Percentiles rank a stretch among this genome's conserved stretches.
Evolutionary conservation across 495 filamentous ascomycete species (phyloP).

Genomic region (Cudoniella acicularis): DNA sequence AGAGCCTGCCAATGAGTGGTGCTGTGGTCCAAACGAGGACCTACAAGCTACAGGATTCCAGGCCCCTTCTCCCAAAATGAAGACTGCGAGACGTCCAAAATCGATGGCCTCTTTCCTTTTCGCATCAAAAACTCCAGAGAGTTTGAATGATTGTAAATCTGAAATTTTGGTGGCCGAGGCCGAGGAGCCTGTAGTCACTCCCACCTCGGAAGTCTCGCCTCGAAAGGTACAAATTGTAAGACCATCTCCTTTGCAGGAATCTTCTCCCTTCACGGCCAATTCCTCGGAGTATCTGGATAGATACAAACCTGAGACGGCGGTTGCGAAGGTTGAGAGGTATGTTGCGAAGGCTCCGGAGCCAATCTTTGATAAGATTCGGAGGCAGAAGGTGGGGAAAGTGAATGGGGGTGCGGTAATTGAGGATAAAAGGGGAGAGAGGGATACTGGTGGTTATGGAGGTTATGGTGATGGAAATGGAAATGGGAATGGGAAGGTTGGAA

Average conservation of each 20-base stretch:
- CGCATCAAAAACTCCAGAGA: too few relatives aligned
- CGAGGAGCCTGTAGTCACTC: too few relatives aligned
- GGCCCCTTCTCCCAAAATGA: neutral
- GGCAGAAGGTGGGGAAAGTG: conserved; percentile 9
- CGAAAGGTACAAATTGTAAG: neutral
- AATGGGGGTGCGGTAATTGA: neutral
- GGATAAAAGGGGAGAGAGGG: too few relatives aligned
- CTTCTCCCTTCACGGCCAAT: neutral
- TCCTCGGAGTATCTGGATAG: conserved; percentile 17
- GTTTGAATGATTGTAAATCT: too few relatives aligned
- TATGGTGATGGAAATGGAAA: too few relatives aligned
- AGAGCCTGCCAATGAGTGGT: neutral
- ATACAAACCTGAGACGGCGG: conserved; percentile 6
- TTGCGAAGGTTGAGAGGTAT: conserved; percentile 1
- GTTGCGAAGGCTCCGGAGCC: conserved; percentile 11
- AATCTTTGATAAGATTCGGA: conserved; percentile 16
- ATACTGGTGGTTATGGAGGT: too few relatives aligned
- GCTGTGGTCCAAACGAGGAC: neutral
- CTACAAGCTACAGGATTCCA: neutral
- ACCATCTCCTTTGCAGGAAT: neutral
- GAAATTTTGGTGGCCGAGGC: too few relatives aligned
- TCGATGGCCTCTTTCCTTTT: neutral
- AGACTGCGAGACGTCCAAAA: neutral
- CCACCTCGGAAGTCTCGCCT: neutral
- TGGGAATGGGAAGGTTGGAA: neutral